These are phyloP conservation scores for Leptographium wingfieldii DNA, from an alignment of 2,329 filamentous ascomycete genomes.

Conservation along the genomic window DNA sequence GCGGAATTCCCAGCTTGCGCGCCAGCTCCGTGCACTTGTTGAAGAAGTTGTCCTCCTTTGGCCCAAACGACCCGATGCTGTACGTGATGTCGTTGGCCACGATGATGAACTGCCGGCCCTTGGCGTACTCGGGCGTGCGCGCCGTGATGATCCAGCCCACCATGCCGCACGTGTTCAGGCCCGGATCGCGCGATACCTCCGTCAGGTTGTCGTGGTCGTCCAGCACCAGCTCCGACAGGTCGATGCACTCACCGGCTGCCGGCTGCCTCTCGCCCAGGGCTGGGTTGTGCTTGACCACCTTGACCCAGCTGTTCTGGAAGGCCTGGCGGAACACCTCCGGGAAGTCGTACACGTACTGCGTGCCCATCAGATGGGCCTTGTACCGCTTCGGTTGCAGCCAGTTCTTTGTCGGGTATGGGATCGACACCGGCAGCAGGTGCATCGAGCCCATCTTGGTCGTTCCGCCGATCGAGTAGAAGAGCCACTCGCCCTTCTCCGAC, in stretches of 20 bases:
- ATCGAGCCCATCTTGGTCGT: slow-evolving; percentile 91
- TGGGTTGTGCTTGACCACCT: slow-evolving; percentile 61
- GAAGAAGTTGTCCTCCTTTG: slow-evolving; percentile 96
- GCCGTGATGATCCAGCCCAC: slow-evolving; percentile 95
- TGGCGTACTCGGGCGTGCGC: slow-evolving; percentile 88
- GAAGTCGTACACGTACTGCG: slow-evolving; percentile 99
- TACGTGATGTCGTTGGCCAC: slow-evolving; percentile 99
- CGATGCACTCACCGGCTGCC: slow-evolving; percentile 77
- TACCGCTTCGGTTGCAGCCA: slow-evolving; percentile 98
- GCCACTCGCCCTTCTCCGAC: slow-evolving; percentile 94
- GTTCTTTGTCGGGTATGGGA: slow-evolving; percentile 95
- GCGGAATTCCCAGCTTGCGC: slow-evolving; percentile 79
- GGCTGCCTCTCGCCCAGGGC: slow-evolving; percentile 70
- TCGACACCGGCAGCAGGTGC: slow-evolving; percentile 82
- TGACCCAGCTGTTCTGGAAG: slow-evolving; percentile 87
- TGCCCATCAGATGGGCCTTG: slow-evolving; percentile 98
- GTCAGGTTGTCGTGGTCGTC: slow-evolving; percentile 87
- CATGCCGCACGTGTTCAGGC: slow-evolving; percentile 95
- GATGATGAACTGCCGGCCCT: slow-evolving; percentile 84
- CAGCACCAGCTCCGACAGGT: slow-evolving; percentile 85
- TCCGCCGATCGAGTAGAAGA: slow-evolving; percentile 95
- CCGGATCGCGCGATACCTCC: slow-evolving; percentile 88
- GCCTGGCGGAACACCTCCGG: slow-evolving; percentile 97
- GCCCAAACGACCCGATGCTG: slow-evolving; percentile 96
- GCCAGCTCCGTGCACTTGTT: slow-evolving; percentile 97